Conservation (phyloP, 345 rosid genomes). For the Hevea brasiliensis region DNA sequence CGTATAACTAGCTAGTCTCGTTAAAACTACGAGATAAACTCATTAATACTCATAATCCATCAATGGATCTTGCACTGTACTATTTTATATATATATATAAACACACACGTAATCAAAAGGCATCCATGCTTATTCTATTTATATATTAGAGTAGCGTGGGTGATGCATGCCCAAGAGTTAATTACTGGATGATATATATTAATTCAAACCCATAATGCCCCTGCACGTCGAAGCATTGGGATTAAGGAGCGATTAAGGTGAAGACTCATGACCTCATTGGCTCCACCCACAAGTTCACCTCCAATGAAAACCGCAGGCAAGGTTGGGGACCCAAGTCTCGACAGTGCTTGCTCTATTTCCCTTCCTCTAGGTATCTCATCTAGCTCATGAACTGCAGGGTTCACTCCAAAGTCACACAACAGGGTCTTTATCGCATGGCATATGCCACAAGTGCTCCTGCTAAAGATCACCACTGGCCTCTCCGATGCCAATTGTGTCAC, state of each 20-base stretch:
- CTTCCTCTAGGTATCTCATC: slow-evolving; percentile 65
- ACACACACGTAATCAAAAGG: no score
- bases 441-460: slow-evolving; percentile 78
- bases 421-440: slow-evolving; percentile 75
- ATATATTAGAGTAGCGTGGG: no score
- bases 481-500: slow-evolving; percentile 58
- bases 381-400: slow-evolving; percentile 66
- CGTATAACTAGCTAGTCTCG: no score
- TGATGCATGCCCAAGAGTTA: no score
- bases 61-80: no score
- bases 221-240: slow-evolving; percentile 73
- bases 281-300: slow-evolving; percentile 80
- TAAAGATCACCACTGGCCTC: slow-evolving; percentile 88
- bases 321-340: slow-evolving; percentile 59
- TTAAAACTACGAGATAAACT: no score
- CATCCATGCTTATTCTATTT: no score
- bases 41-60: no score
- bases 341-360: slow-evolving; percentile 78
- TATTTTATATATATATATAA: no score
- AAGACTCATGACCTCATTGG: slow-evolving; percentile 80
- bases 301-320: slow-evolving; percentile 82
- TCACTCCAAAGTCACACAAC: slow-evolving; percentile 69
- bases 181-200: no score
- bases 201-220: slow-evolving; percentile 79
- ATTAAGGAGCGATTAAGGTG: slow-evolving; percentile 75